Base-by-base conservation (phyloP, 805 yeast species). In the Pichia californica region DNA sequence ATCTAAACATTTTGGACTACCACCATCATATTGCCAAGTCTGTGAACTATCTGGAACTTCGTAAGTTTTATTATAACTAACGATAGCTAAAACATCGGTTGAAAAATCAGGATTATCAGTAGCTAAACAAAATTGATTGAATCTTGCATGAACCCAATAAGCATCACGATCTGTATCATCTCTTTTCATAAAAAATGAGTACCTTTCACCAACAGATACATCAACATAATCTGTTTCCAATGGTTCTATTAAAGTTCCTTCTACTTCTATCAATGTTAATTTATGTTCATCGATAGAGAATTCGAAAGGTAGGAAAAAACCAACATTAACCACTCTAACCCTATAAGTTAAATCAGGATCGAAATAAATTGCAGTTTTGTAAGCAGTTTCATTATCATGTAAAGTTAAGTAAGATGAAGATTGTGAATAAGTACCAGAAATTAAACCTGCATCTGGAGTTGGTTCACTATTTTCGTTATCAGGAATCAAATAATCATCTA, bases 261-360 rank as follows among this genome's bases (percentile, higher is more conserved):
- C 85, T 29, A 74, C 68, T 55, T 78, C 86, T 29, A 79, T 72
- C 5, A 79, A 68, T 2, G 74, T 69, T 52, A 79, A 61, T 18
- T 61, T 63, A 56, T 76, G 83, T 50, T 68, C 73, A 53, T 75
- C 79, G 43, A 79, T 64, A 49, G 70, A 71, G 40, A 79, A 60
- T 48, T 69, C 69, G 53, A 78, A 81, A 3, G 82, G 71, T 3
- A 73, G 75, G 37, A 80, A 77, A 60, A 76, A 70, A 4, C 84
- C 84, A 43, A 68, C 65, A 52, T 79, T 79, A 38, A 73, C 66
- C 21, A 79, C 55, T 48, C 83, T 62, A 28, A 79, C 47, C 34
- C 74, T 57, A 53, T 76, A 76, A 7, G 71, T 71, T 31, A 63
- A 69, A 39, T 64, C 58, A 4, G 73, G 70, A 38, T 69, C 54